Evolutionary conservation across 1,284 basidiomycete species (phyloP).

Genomic region (Irpex sp.): DNA sequence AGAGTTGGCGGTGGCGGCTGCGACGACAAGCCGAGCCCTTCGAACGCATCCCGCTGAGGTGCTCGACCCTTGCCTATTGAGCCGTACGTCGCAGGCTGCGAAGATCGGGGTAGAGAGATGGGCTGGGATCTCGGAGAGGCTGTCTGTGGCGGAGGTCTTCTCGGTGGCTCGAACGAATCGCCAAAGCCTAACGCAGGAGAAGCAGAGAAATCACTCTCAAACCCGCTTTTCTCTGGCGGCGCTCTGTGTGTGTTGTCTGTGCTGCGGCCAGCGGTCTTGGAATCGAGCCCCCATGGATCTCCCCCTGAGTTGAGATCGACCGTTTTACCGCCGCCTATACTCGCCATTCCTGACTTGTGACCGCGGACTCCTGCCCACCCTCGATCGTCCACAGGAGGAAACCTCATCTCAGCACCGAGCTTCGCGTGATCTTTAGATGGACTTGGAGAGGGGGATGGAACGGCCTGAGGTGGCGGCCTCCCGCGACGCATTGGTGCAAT

Average conservation of each 20-base stretch:
- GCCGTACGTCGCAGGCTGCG: conserved; percentile 15
- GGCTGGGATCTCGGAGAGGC: conserved; percentile 12
- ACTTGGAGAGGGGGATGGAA: conserved; percentile 35
- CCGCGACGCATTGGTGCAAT: conserved; percentile 78
- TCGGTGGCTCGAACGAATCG: conserved; percentile 39
- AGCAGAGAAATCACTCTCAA: conserved; percentile 27
- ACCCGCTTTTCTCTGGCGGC: conserved; percentile 17
- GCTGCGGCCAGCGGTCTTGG: conserved; percentile 15
- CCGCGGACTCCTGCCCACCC: conserved; percentile 46
- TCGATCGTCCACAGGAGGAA: conserved; percentile 46
- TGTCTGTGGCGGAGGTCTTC: conserved; percentile 8
- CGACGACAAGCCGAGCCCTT: conserved; percentile 59
- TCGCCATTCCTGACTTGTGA: conserved; percentile 32
- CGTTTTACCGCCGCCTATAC: conserved; percentile 24
- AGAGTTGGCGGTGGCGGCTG: conserved; percentile 57
- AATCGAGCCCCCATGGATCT: conserved; percentile 47
- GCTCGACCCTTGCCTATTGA: conserved; percentile 15
- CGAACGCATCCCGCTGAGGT: conserved; percentile 69
- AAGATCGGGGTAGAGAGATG: conserved; percentile 23
- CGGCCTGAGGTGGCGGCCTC: conserved; percentile 40
- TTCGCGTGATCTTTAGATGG: conserved; percentile 30
- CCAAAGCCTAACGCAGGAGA: conserved; percentile 55
- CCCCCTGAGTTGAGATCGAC: conserved; percentile 25
- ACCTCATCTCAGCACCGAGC: conserved; percentile 35
- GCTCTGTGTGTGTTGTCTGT: background rate